Percentiles rank a stretch among this genome's conserved stretches.
phyloP scores from a whole-genome alignment of 2,329 filamentous ascomycete species.

The Calonectria honghensis region DNA sequence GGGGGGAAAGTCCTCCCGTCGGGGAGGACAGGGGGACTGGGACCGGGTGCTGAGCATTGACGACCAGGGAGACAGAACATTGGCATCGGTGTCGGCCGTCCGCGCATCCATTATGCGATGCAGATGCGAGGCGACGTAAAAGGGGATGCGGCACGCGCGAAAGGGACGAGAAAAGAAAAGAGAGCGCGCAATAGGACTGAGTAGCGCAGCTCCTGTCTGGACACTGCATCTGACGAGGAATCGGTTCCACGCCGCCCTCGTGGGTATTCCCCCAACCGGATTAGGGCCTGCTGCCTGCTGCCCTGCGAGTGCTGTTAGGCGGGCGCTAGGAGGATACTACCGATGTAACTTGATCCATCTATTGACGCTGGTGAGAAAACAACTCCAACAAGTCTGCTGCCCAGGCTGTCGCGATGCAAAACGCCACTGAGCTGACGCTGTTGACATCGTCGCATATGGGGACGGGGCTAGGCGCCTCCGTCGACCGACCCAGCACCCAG shows the following conservation, averaged over 20 bases:
- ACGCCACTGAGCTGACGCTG: slow-evolving; percentile 15
- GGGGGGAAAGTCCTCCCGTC: slow-evolving; percentile 1
- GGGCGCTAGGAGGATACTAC: slow-evolving; percentile 18
- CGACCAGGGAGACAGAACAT: not conserved
- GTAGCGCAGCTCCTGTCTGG: slow-evolving; percentile 6
- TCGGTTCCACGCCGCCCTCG: slow-evolving; percentile 21
- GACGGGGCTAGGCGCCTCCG: slow-evolving; percentile 10
- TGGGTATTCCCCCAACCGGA: slow-evolving; percentile 32
- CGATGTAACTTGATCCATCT: slow-evolving; percentile 12
- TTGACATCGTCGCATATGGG: slow-evolving; percentile 18
- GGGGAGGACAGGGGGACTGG: slow-evolving; percentile 2
- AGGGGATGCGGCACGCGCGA: slow-evolving; percentile 19
- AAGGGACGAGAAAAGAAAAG: slow-evolving; percentile 4
- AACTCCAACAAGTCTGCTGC: slow-evolving; percentile 9
- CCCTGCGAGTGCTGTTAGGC: slow-evolving; percentile 31
- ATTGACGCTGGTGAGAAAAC: slow-evolving; percentile 2
- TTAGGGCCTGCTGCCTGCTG: slow-evolving; percentile 22
- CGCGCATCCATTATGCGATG: slow-evolving; percentile 19
- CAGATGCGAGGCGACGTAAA: slow-evolving; percentile 25
- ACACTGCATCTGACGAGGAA: slow-evolving; percentile 16
- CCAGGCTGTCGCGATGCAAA: not conserved
- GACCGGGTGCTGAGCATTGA: not conserved
- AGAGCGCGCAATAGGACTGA: slow-evolving; percentile 7
- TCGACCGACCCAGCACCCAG: not conserved
- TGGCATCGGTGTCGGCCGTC: slow-evolving; percentile 20